Base-by-base conservation (phyloP, 2,329 filamentous ascomycete genomes). In the Neopestalotiopsis sp. region DNA sequence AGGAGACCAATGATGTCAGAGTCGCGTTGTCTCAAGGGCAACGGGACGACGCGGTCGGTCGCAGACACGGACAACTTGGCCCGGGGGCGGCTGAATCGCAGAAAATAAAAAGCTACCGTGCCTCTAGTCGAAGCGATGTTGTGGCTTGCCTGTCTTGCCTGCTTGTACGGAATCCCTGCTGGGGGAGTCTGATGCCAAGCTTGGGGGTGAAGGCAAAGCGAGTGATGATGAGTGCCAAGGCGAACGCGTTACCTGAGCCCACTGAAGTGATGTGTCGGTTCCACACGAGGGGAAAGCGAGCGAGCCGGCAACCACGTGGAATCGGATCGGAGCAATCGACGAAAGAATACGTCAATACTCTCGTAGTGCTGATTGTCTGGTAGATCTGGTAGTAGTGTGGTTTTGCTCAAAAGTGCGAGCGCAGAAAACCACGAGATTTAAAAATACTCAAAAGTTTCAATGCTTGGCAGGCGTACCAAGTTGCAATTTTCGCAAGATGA, bases 171-270 rank as follows among this genome's bases (percentile, higher is more conserved):
- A 40, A 67, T 49, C 65, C 65, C 66, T 63, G 66, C 28, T n/a
- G 49, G 13, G 28, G 14, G 34, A n/a, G 49, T 13, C 38, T 17
- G n/a, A 17, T 63, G 66, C 66, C 66, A 61, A 67, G 58, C 58
- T 45, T 59, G 56, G 52, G 24, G 24, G 30, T 13, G 49, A 38
- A 34, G 52, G 57, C 38, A 45, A 30, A 67, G 6, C 14, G 34
- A 61, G 57, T 57, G 59, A 56, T 63, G 66, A 63, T 67, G 66
- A 67, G 42, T 49, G 66, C 66, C 66, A 67, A 67, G 66, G 20
- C 66, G 52, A 34, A 60, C 30, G 13, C 14, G 42, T 49, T 56
- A 28, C 24, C 14, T 38, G n/a, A 66, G 63, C 28, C 63, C 63
- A 66, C 63, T 17, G 61, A 45, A 24, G 52, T 24, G 32, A 14